phyloP scores from a whole-genome alignment of 2,329 filamentous ascomycete genomes.

The Penicillium sp. region DNA sequence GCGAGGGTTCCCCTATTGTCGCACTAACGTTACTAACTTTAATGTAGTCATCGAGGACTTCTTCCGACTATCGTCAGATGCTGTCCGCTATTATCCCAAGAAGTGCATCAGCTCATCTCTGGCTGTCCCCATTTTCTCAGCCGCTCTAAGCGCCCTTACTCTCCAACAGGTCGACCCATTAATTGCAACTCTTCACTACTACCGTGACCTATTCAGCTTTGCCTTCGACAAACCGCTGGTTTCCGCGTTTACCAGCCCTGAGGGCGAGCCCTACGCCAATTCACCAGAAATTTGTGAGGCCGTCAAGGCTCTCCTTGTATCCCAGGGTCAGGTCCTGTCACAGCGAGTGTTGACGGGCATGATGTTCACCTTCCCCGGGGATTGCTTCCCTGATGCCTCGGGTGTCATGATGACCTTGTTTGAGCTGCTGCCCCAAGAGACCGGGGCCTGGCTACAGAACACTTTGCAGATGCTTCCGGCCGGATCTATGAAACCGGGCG shows the following conservation, averaged over 20 bases:
- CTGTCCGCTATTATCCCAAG: slow-evolving; percentile 86
- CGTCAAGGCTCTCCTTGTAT: slow-evolving; percentile 68
- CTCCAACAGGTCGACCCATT: slow-evolving; percentile 90
- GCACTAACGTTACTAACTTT: slow-evolving; percentile 11
- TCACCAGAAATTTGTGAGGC: slow-evolving; percentile 67
- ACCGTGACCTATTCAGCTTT: slow-evolving; percentile 87
- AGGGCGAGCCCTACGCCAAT: slow-evolving; percentile 59
- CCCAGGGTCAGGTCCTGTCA: slow-evolving; percentile 72
- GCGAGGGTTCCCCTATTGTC: background rate
- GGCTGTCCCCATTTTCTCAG: slow-evolving; percentile 78
- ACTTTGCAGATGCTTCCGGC: slow-evolving; percentile 81
- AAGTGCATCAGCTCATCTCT: slow-evolving; percentile 76
- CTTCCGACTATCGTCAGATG: slow-evolving; percentile 88
- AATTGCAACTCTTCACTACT: slow-evolving; percentile 86
- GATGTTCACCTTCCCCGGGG: slow-evolving; percentile 98
- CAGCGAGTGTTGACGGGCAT: slow-evolving; percentile 92
- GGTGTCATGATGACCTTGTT: slow-evolving; percentile 89
- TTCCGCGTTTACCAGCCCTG: slow-evolving; percentile 58
- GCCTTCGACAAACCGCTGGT: slow-evolving; percentile 67
- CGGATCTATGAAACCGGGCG: slow-evolving; percentile 74
- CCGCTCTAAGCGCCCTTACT: slow-evolving; percentile 79
- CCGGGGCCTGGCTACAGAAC: slow-evolving; percentile 74
- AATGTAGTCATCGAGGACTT: slow-evolving; percentile 82
- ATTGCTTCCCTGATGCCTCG: slow-evolving; percentile 92
- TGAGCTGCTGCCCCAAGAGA: slow-evolving; percentile 76